A percentile compares a stretch with the other conserved stretches of the same genome.
phyloP scores from a whole-genome alignment of 2,329 filamentous ascomycete genomes.

The Diaporthe nobilis region DNA sequence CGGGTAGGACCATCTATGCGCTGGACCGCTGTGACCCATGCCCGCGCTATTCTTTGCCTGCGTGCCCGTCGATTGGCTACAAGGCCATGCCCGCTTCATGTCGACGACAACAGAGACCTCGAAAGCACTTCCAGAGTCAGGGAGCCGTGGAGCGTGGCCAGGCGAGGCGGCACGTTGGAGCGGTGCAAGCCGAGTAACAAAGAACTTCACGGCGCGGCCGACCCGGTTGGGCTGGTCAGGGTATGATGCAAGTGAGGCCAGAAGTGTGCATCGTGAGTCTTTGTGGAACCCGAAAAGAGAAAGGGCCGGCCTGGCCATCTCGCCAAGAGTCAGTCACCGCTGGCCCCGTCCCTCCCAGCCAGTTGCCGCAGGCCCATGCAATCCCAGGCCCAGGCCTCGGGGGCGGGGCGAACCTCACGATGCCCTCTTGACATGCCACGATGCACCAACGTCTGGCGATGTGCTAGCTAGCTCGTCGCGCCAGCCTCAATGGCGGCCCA shows the following conservation, averaged over 20 bases:
- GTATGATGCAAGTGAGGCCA: conserved; percentile 40
- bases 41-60: neutral
- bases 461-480: conserved; percentile 24
- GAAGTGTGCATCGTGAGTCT: conserved; percentile 38
- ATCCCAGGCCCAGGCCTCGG: neutral
- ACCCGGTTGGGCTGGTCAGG: conserved; percentile 14
- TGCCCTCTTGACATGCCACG: conserved; percentile 25
- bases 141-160: neutral
- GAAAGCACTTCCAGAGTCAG: neutral
- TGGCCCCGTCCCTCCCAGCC: conserved; percentile 4
- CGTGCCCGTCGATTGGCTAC: neutral
- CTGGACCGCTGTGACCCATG: neutral
- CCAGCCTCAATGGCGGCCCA: neutral
- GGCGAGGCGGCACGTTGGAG: conserved; percentile 9
- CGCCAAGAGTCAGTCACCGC: conserved; percentile 34
- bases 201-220: conserved; percentile 5
- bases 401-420: conserved; percentile 26
- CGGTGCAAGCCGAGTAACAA: conserved; percentile 3
- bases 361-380: conserved; percentile 32
- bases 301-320: conserved; percentile 36
- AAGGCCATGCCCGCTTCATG: neutral
- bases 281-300: conserved; percentile 18
- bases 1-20: conserved; percentile 10
- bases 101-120: neutral
- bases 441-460: conserved; percentile 20